Conservation (phyloP, 192 early-diverging fungal genomes). For the Chytriomyces sp. region DNA sequence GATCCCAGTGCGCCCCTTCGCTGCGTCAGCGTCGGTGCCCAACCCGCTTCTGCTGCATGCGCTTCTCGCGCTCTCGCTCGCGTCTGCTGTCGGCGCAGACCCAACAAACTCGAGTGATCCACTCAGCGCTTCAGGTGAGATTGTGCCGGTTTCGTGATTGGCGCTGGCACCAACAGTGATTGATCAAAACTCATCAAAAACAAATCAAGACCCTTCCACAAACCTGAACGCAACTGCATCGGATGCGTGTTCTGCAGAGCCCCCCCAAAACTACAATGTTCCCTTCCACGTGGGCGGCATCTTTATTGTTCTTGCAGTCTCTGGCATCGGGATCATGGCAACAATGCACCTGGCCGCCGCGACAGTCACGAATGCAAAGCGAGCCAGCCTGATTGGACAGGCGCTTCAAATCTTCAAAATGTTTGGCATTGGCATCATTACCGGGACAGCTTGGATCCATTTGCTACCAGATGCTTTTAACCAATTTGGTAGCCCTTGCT, state of each 20-base stretch:
- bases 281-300: slow-evolving; percentile 25
- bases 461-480: slow-evolving; percentile 40
- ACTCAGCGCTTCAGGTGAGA: too few species aligned
- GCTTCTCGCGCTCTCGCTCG: too few species aligned
- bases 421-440: slow-evolving; percentile 55
- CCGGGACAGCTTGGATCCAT: slow-evolving; percentile 50
- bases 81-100: too few species aligned
- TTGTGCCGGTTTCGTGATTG: too few species aligned
- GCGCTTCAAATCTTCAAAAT: slow-evolving; percentile 42
- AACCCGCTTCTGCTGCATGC: too few species aligned
- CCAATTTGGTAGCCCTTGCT: slow-evolving; percentile 20
- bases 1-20: too few species aligned
- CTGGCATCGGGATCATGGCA: slow-evolving; percentile 19
- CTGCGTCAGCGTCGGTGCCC: too few species aligned
- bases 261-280: slow-evolving; percentile 9
- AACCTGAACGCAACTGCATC: too few species aligned
- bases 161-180: too few species aligned
- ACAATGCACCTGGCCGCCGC: slow-evolving; percentile 10
- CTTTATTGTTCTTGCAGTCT: slow-evolving; percentile 28
- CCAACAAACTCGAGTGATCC: too few species aligned
- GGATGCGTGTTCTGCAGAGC: background rate
- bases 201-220: too few species aligned
- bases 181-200: too few species aligned
- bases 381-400: background rate
- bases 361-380: background rate